Percentiles rank a stretch among this genome's conserved stretches.
These are phyloP conservation scores for Cairneyella variabilis DNA, from an alignment of 495 filamentous ascomycete species.

Conservation along the genomic window DNA sequence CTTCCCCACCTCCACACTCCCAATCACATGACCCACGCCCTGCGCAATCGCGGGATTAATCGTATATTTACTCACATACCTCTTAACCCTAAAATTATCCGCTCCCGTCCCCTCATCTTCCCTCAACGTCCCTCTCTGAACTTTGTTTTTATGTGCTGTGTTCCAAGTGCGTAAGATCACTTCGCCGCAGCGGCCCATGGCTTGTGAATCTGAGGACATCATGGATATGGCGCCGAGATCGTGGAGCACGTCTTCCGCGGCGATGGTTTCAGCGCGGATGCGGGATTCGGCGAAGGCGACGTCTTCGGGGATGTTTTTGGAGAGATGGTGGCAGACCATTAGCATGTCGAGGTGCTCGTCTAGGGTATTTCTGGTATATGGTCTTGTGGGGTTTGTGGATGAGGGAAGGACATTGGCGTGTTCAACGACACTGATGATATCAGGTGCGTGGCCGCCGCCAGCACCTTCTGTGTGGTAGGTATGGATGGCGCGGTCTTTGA, in stretches of 20 bases:
- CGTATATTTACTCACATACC: constrained; percentile 96
- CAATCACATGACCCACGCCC: constrained; percentile 87
- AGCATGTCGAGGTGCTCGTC: constrained; percentile 99
- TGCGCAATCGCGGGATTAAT: constrained; percentile 94
- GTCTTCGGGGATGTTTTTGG: constrained; percentile 90
- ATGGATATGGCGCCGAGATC: constrained; percentile 95
- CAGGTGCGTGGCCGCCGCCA: constrained; percentile 92
- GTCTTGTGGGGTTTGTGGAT: constrained; percentile 90
- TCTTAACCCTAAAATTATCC: constrained; percentile 90
- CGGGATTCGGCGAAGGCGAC: constrained; percentile 94
- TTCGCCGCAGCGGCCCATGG: constrained; percentile 96
- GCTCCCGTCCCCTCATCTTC: constrained; percentile 80
- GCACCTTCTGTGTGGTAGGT: constrained; percentile 99
- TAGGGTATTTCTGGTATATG: constrained; percentile 88
- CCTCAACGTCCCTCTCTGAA: constrained; percentile 70
- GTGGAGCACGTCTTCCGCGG: constrained; percentile 94
- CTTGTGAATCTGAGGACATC: constrained; percentile 97
- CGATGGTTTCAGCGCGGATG: constrained; percentile 94
- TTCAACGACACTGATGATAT: constrained; percentile 94
- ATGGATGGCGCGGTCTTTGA: constrained; percentile 90
- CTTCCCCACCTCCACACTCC: constrained; percentile 85
- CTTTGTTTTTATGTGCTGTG: constrained; percentile 96
- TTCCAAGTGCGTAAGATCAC: constrained; percentile 96
- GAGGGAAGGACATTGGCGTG: constrained; percentile 89
- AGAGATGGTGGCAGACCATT: constrained; percentile 97